Evolutionary conservation across 345 rosid genomes (phyloP).

Genomic region (Cardamine occulta): DNA sequence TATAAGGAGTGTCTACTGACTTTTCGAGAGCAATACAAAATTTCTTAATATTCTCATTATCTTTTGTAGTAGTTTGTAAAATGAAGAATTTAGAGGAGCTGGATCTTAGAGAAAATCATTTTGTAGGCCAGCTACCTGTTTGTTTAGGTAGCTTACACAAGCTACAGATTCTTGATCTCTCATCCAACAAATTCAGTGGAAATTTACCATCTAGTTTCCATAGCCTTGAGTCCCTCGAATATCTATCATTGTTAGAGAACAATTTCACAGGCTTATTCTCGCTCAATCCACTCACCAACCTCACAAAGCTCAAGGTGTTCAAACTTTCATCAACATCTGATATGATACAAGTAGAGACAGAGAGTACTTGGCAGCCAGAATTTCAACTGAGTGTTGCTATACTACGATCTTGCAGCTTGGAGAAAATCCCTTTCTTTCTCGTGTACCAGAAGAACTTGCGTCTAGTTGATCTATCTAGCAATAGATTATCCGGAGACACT

Average conservation of each 20-base stretch:
- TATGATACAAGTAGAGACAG: background rate
- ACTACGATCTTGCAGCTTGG: slow-evolving; percentile 16
- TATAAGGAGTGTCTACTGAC: background rate
- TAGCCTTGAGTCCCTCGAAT: slow-evolving; percentile 20
- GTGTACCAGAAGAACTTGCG: slow-evolving; percentile 21
- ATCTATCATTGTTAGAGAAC: slow-evolving; percentile 25
- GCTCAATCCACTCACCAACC: slow-evolving; percentile 21
- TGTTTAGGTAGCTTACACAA: slow-evolving; percentile 13
- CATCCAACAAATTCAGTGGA: background rate
- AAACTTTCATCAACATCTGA: slow-evolving; percentile 11
- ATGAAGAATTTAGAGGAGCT: slow-evolving; percentile 27
- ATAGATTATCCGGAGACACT: slow-evolving; percentile 22
- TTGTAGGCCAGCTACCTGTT: slow-evolving; percentile 11
- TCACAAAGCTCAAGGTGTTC: slow-evolving; percentile 35
- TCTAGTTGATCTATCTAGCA: slow-evolving; percentile 31
- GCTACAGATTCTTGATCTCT: slow-evolving; percentile 27
- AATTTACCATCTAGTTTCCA: slow-evolving; percentile 13
- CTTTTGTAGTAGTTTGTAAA: background rate
- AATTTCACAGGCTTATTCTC: slow-evolving; percentile 17
- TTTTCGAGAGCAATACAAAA: background rate
- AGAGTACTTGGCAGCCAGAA: background rate
- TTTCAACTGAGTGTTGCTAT: slow-evolving; percentile 27
- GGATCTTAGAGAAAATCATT: background rate
- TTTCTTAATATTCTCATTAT: background rate
- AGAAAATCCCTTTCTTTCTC: slow-evolving; percentile 27